Evolutionary conservation across 352 stramenopile genomes (phyloP).

Genomic region (Globisporangium apiculatum): DNA sequence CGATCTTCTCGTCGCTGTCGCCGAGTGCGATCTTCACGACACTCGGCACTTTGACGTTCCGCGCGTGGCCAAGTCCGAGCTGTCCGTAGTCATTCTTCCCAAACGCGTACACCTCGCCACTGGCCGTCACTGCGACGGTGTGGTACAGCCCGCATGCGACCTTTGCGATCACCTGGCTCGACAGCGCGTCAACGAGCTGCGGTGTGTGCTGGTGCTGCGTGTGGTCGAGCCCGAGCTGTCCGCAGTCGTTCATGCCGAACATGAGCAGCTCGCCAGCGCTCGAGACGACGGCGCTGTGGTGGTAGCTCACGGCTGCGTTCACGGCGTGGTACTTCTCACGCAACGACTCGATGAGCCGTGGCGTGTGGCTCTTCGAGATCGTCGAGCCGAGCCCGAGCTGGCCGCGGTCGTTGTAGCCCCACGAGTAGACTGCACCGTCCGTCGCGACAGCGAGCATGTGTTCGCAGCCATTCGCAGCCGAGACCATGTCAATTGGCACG

Average conservation of each 20-base stretch:
- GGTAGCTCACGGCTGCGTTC: conserved; percentile 76
- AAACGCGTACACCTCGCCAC: conserved; percentile 77
- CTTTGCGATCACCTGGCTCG: conserved; percentile 62
- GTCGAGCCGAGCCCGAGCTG: conserved; percentile 79
- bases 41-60: conserved; percentile 68
- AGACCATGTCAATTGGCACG: conserved; percentile 61
- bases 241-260: conserved; percentile 88
- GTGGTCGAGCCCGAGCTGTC: conserved; percentile 75
- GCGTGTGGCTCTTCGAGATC: conserved; percentile 84
- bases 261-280: conserved; percentile 70
- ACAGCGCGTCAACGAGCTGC: conserved; percentile 63
- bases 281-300: conserved; percentile 79
- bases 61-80: conserved; percentile 70
- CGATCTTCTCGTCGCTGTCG: conserved; percentile 71
- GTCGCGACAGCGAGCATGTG: conserved; percentile 81
- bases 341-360: conserved; percentile 71
- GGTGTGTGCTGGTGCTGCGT: conserved; percentile 82
- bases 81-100: conserved; percentile 87
- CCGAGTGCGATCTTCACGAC: conserved; percentile 56
- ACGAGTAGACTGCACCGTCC: conserved; percentile 76
- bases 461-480: conserved; percentile 79
- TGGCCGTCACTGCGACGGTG: conserved; percentile 50
- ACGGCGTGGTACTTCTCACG: conserved; percentile 79
- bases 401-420: conserved; percentile 84
- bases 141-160: conserved; percentile 81